These are phyloP conservation scores for Lachancea lanzarotensis DNA, from an alignment of 805 yeast species.

Conservation along the genomic window DNA sequence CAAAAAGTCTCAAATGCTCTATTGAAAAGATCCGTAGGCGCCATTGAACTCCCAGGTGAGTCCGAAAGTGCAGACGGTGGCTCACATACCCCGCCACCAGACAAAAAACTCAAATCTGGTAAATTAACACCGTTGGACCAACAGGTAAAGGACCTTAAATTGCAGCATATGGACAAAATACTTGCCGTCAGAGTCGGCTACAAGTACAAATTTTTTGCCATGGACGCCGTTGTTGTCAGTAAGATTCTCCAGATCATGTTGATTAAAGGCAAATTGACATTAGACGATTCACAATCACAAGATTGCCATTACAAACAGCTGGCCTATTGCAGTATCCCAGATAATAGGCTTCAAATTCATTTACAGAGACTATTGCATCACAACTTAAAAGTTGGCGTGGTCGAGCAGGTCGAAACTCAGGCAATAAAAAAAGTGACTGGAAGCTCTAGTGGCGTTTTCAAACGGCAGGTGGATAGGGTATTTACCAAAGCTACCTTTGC, in stretches of 20 bases:
- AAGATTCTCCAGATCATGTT: slow-evolving; percentile 61
- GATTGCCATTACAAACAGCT: slow-evolving; percentile 50
- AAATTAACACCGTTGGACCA: slow-evolving; percentile 70
- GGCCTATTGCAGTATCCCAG: slow-evolving; percentile 85
- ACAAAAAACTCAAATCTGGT: slow-evolving; percentile 3
- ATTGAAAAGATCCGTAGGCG: slow-evolving; percentile 1
- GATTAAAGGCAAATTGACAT: slow-evolving; percentile 57
- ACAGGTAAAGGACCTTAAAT: slow-evolving; percentile 66
- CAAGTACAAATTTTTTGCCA: slow-evolving; percentile 79
- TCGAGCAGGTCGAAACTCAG: slow-evolving; percentile 77
- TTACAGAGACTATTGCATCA: slow-evolving; percentile 61
- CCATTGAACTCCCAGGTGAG: background rate
- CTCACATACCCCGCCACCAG: background rate
- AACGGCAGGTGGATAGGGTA: slow-evolving; percentile 59
- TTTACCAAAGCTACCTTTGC: slow-evolving; percentile 79
- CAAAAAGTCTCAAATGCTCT: background rate
- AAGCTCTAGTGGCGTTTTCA: slow-evolving; percentile 54
- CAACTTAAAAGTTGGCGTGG: slow-evolving; percentile 81
- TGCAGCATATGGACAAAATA: slow-evolving; percentile 54
- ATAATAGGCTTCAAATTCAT: slow-evolving; percentile 65
- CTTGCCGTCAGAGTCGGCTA: slow-evolving; percentile 87
- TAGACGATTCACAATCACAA: slow-evolving; percentile 44
- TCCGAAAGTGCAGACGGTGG: background rate
- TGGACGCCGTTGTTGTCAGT: slow-evolving; percentile 72
- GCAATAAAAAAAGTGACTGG: slow-evolving; percentile 52